A percentile compares a stretch with the other conserved stretches of the same genome.
These are phyloP conservation scores for Pleurotus sapidus DNA, from an alignment of 768 basidiomycete genomes.

Conservation along the genomic window DNA sequence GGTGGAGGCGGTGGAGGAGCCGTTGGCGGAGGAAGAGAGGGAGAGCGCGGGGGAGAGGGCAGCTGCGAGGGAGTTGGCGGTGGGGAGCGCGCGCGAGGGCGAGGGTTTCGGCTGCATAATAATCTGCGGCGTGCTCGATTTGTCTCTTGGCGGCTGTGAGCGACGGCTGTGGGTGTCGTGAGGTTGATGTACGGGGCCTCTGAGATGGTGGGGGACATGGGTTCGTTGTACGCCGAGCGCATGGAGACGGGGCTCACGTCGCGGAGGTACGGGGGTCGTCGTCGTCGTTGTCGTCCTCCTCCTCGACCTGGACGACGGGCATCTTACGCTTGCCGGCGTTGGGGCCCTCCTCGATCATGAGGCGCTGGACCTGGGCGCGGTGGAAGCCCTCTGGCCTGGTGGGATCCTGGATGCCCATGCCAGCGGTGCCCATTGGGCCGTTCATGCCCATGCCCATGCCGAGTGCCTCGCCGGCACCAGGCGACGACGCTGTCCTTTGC, in stretches of 20 bases:
- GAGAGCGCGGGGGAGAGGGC: no score
- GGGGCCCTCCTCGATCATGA: conserved; percentile 65
- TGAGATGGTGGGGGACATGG: conserved; percentile 1
- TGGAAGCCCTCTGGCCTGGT: conserved; percentile 36
- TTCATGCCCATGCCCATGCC: no score
- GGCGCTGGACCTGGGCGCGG: conserved; percentile 41
- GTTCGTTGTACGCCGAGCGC: neutral
- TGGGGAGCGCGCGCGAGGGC: no score
- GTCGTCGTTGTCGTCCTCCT: conserved; percentile 33
- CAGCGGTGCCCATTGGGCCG: no score
- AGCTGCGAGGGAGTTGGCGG: no score
- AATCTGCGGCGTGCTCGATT: no score
- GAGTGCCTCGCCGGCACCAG: no score
- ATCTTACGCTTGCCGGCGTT: conserved; percentile 30
- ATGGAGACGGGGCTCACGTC: conserved; percentile 12
- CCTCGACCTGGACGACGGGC: conserved; percentile 32
- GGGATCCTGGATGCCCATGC: no score
- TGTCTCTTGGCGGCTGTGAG: neutral
- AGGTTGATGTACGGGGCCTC: conserved; percentile 5
- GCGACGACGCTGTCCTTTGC: conserved; percentile 26
- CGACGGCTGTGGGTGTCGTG: neutral
- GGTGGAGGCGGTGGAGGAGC: neutral
- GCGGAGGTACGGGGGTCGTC: conserved; percentile 1
- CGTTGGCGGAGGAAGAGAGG: neutral
- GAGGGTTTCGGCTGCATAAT: no score